Evolutionary conservation across 768 basidiomycete species (phyloP), one percentile per base, ranked within the genome.

Genomic region (Fomitopsis pulvina): DNA sequence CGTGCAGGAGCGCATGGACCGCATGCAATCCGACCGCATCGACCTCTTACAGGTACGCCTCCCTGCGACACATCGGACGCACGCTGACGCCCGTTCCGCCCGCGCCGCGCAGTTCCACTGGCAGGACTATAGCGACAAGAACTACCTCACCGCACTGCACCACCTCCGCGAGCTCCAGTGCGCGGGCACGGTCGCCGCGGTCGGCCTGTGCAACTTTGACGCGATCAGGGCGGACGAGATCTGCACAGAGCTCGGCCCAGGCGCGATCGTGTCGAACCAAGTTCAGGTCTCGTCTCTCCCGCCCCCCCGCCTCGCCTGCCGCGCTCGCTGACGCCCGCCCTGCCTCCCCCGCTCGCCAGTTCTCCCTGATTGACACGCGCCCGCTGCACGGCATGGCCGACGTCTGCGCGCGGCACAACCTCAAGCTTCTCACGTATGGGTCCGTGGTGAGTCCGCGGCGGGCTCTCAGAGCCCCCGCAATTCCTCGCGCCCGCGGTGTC

Each of bases 171-270:
- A 81, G 52, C 65, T 91, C n/a, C 79, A 77, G 57, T 56, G 66
- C 1, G 76, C 81, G 48, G 81, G 80, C 3, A 61, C 76, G 52
- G 84, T 90, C 54, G 67, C 73, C 18, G 74, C 79, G 14, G 74
- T 92, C 22, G 89, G 89, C 2, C 70, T 92, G 38, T 86, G 85
- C 65, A 92, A 92, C 63, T 92, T 92, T 56, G 88, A 92, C 65
- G 67, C 87, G 0, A 73, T 76, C 40, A 74, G 77, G 42, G 86
- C 81, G 32, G 84, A 88, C 61, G 87, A 91, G 64, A 87, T 91
- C 46, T 92, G 90, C 66, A 79, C 82, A 14, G 74, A 78, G 41
- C 67, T 89, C 21, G 87, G 85, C 4, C 78, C 80, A 1, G 85
- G 81, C 2, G 74, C 74, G 26, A 78, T 92, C 41, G 84, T 87